Conservation (phyloP, 164 flowering plant genomes). For the Vitis rupestris region DNA sequence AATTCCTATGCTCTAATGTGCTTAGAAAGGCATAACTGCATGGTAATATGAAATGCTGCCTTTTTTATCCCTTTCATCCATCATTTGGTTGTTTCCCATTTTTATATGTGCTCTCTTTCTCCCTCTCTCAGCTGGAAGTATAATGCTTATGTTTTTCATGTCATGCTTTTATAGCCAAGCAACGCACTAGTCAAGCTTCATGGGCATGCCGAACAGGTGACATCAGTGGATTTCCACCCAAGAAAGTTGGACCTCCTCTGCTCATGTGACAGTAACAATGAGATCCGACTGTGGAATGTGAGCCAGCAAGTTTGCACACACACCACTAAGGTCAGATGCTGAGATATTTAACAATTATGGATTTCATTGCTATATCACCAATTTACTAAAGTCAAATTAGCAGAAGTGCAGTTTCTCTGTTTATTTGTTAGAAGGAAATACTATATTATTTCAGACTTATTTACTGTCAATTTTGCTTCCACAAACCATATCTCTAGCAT, state of each 20-base stretch:
- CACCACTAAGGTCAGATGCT: conserved; percentile 16
- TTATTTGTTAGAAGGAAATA: background rate
- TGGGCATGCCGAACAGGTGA: conserved; percentile 26
- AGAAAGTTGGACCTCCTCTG: conserved; percentile 18
- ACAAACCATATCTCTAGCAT: no score
- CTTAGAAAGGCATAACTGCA: no score
- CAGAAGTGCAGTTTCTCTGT: background rate
- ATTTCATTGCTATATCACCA: background rate
- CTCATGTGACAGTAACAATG: conserved; percentile 25
- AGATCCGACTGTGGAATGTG: conserved; percentile 26
- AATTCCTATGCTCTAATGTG: no score
- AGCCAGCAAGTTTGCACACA: conserved; percentile 13
- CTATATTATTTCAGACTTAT: no score
- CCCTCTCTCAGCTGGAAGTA: background rate
- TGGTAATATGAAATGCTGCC: no score
- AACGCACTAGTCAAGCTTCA: conserved; percentile 13
- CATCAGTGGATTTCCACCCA: conserved; percentile 30
- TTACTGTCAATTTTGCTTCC: no score
- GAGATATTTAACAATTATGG: background rate
- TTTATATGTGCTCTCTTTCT: background rate
- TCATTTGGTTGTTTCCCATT: background rate
- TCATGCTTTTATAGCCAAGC: conserved; percentile 11
- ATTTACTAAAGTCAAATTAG: background rate
- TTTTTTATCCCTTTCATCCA: no score
- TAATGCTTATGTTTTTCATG: background rate